Conservation (phyloP, 148 eudicot species). For the Drosera capensis region DNA sequence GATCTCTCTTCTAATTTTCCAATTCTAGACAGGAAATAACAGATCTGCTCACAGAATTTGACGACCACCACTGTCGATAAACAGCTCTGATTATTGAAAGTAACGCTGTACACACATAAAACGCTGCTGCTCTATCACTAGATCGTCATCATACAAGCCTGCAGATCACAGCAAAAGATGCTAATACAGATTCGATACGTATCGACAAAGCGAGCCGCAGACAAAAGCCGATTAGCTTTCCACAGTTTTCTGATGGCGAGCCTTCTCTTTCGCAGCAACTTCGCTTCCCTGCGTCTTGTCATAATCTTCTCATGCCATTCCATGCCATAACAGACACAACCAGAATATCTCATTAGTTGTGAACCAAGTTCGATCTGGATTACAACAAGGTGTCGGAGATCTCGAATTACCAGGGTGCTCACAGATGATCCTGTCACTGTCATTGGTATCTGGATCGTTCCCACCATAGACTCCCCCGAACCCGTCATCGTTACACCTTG, state of each 20-base stretch:
- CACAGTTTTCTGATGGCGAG: slow-evolving; percentile 2
- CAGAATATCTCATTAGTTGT: neutral
- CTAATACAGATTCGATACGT: no score
- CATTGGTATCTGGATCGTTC: slow-evolving; percentile 16
- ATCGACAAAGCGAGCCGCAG: no score
- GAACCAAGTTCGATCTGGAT: neutral
- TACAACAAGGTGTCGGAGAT: neutral
- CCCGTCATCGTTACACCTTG: slow-evolving; percentile 71
- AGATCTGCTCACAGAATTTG: no score
- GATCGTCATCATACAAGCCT: no score
- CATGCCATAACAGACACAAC: neutral
- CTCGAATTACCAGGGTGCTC: slow-evolving; percentile 6
- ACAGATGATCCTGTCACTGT: slow-evolving; percentile 21
- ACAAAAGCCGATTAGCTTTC: no score
- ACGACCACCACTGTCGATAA: no score
- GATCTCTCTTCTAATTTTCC: no score
- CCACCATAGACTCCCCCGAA: slow-evolving; percentile 49
- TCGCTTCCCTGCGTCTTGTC: slow-evolving; percentile 32
- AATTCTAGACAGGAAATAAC: no score
- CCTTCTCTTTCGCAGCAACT: slow-evolving; percentile 28
- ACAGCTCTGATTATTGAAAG: no score
- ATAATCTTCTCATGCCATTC: slow-evolving; percentile 7
- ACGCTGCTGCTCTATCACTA: no score
- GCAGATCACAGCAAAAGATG: no score
- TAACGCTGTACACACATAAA: no score